phyloP scores from a whole-genome alignment of 2,329 filamentous ascomycete genomes.

The Zymoseptoria ardabiliae region DNA sequence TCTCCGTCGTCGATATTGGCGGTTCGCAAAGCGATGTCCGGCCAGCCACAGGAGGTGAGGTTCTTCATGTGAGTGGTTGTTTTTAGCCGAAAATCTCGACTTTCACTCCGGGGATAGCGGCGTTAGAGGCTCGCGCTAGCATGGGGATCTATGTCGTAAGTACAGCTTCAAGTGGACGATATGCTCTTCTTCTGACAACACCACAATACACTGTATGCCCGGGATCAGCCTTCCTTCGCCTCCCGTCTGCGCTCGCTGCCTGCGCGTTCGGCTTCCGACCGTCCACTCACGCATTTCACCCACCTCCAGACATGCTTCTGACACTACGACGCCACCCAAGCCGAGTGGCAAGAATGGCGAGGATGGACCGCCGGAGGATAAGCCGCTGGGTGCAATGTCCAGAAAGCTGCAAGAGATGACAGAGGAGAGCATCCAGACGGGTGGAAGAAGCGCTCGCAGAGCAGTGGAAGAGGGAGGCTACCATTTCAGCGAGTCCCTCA shows the following conservation, averaged over 20 bases:
- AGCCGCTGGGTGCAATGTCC: slow-evolving; percentile 46
- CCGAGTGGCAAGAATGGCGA: slow-evolving; percentile 9
- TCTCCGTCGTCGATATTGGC: neutral
- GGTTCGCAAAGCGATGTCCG: neutral
- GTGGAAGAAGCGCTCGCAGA: slow-evolving; percentile 48
- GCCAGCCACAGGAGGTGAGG: neutral
- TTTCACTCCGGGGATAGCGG: neutral
- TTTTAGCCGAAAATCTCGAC: neutral
- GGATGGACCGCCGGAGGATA: slow-evolving; percentile 9
- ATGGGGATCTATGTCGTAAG: neutral
- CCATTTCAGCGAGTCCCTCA: slow-evolving; percentile 53
- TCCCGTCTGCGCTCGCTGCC: neutral
- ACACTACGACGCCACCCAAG: slow-evolving; percentile 12
- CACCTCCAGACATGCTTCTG: neutral
- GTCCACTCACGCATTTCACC: neutral
- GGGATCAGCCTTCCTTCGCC: neutral
- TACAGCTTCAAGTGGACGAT: neutral
- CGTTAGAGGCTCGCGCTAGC: neutral
- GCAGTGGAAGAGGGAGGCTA: slow-evolving; percentile 51
- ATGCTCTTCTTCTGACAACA: neutral
- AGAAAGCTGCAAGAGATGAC: slow-evolving; percentile 53
- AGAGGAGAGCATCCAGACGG: slow-evolving; percentile 50
- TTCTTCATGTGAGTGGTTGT: neutral
- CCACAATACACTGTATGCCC: neutral
- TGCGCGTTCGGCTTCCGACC: neutral